Percentiles rank a stretch among this genome's conserved stretches.
Conservation (phyloP, 768 basidiomycete species). For the Suillus hirtellus region DNA sequence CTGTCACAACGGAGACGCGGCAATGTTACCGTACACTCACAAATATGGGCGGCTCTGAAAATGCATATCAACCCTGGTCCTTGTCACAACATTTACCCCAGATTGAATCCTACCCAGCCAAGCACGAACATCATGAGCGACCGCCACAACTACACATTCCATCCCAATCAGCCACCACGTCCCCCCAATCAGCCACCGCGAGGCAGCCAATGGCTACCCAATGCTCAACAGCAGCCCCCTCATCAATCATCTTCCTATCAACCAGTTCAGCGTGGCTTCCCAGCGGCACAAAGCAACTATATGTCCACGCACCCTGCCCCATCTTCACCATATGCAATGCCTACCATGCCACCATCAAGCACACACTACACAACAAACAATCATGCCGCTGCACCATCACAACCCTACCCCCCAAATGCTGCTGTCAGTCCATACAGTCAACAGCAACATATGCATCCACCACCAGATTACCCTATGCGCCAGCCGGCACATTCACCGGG, state of each 20-base stretch:
- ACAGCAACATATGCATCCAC: slow-evolving; percentile 28
- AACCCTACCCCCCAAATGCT: slow-evolving; percentile 21
- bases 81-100: slow-evolving; percentile 4
- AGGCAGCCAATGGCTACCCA: slow-evolving; percentile 25
- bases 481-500: slow-evolving; percentile 36
- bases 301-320: slow-evolving; percentile 22
- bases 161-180: slow-evolving; percentile 15
- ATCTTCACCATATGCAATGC: slow-evolving; percentile 23
- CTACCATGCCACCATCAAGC: slow-evolving; percentile 4
- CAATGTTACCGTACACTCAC: slow-evolving; percentile 31
- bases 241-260: slow-evolving; percentile 28
- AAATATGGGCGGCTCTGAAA: slow-evolving; percentile 32
- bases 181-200: slow-evolving; percentile 12
- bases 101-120: not conserved
- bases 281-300: slow-evolving; percentile 10
- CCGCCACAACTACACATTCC: slow-evolving; percentile 32
- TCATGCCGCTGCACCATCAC: slow-evolving; percentile 19
- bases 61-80: slow-evolving; percentile 34
- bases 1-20: slow-evolving; percentile 25
- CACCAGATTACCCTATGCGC: slow-evolving; percentile 27
- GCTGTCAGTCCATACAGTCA: slow-evolving; percentile 23
- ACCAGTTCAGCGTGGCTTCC: slow-evolving; percentile 11
- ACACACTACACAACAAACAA: slow-evolving; percentile 23
- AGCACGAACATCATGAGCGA: slow-evolving; percentile 25
- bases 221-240: slow-evolving; percentile 23